These are phyloP conservation scores for Aspergillus thermomutatus DNA, from an alignment of 2,329 filamentous ascomycete genomes.

Conservation along the genomic window DNA sequence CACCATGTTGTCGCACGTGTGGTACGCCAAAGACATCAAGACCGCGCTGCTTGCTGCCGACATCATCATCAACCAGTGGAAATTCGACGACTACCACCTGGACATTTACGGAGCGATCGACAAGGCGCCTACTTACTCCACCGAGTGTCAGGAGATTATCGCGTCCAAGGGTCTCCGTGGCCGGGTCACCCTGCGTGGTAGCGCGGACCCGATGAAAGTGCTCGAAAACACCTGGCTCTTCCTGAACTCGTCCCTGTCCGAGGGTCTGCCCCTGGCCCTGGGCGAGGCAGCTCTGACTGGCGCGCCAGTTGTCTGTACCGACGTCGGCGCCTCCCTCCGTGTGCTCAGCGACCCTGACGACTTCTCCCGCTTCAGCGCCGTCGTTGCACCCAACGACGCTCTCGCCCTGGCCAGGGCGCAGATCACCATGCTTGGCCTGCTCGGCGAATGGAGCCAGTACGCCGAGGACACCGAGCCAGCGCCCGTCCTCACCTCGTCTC, in stretches of 20 bases:
- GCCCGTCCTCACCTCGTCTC: slow-evolving; percentile 47
- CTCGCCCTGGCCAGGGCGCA: slow-evolving; percentile 59
- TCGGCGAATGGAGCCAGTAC: slow-evolving; percentile 60
- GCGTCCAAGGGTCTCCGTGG: slow-evolving; percentile 52
- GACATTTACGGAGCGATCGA: slow-evolving; percentile 63
- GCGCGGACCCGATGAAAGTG: slow-evolving; percentile 55
- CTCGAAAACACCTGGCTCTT: slow-evolving; percentile 58
- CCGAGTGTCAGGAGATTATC: slow-evolving; percentile 57
- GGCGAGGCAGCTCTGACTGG: slow-evolving; percentile 47
- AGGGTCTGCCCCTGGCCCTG: slow-evolving; percentile 45
- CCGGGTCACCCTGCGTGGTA: slow-evolving; percentile 52
- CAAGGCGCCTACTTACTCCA: slow-evolving; percentile 59
- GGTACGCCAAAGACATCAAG: slow-evolving; percentile 60
- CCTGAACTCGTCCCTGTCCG: slow-evolving; percentile 46
- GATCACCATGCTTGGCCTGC: slow-evolving; percentile 59
- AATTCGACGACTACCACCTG: slow-evolving; percentile 62
- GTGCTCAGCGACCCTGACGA: slow-evolving; percentile 43
- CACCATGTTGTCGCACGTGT: slow-evolving; percentile 61
- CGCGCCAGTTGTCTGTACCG: slow-evolving; percentile 43
- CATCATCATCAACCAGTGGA: slow-evolving; percentile 63
- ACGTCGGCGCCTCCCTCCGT: slow-evolving; percentile 40
- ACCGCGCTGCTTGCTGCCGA: slow-evolving; percentile 62
- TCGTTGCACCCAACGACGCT: slow-evolving; percentile 63
- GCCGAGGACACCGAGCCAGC: slow-evolving; percentile 49
- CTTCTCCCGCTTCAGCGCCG: slow-evolving; percentile 55